Conservation (phyloP, 371 early-diverging fungal genomes). For the Apophysomyces sp. region DNA sequence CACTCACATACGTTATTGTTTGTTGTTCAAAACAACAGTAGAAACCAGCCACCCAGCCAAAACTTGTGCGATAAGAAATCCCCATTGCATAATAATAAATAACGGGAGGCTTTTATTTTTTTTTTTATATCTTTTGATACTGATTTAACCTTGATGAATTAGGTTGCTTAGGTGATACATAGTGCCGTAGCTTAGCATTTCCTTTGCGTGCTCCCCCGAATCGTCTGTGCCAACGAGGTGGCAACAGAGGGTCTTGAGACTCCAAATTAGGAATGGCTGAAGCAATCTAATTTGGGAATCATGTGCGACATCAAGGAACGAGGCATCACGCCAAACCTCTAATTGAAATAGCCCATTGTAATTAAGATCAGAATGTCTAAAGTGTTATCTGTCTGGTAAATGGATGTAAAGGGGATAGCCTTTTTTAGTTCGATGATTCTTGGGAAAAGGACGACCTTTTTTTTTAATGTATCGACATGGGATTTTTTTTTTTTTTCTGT, state of each 20-base stretch:
- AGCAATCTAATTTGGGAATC: not conserved
- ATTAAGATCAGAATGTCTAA: no score
- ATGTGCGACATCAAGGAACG: not conserved
- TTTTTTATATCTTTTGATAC: not conserved
- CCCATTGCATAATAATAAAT: not conserved
- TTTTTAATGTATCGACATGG: no score
- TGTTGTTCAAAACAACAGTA: not conserved
- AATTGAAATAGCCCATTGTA: not conserved
- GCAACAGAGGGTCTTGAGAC: not conserved
- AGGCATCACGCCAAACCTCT: not conserved
- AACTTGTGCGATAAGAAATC: not conserved
- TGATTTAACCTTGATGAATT: not conserved
- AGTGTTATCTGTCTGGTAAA: no score
- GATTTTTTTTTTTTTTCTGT: no score
- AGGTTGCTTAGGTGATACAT: no score
- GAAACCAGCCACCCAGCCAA: no score
- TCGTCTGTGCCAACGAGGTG: slow-evolving; percentile 1
- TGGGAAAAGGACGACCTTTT: no score
- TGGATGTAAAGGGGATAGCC: no score
- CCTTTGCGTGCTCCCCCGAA: not conserved
- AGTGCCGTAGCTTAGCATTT: not conserved
- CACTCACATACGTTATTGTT: not conserved
- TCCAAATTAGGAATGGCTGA: not conserved
- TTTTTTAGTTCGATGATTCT: no score
- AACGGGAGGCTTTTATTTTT: not conserved